Base-by-base conservation (phyloP, 2,329 filamentous ascomycete species). In the Acrocalymma vagum region DNA sequence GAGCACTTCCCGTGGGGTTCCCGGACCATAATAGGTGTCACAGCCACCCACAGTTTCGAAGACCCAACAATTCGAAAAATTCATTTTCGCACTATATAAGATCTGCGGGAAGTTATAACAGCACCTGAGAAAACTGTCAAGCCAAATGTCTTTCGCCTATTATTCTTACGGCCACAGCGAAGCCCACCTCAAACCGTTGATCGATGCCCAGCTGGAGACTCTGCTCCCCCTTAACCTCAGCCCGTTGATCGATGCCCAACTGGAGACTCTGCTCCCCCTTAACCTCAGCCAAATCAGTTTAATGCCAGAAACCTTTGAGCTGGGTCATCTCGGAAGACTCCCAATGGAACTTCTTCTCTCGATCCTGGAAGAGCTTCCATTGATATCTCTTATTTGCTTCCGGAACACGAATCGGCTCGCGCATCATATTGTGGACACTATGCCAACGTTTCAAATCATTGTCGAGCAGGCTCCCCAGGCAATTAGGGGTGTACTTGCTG, bases 391-490 rank as follows among this genome's bases (percentile, higher is more conserved):
- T 26, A 30, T 42, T 14, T 14, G 30, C 16, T 42, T 42, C 38
- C 31, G 31, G 11, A 42, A 42, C 31, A 42, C 30, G 17, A 35
- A 27, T 42, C 31, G 32, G 24, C 31, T 29, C 20, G 38, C 38
- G 17, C 31, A 42, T 26, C 22, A 35, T 42, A 24, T 36, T 8
- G 38, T 42, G 13, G 38, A 42, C 31, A 42, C 30, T 35, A 42
- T 35, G 16, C 38, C 31, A 36, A 24, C 29, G 30, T 42, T 42
- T 36, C 30, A 27, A 21, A 42, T 42, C 13, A 29, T 42, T 24
- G 38, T 35, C 38, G 27, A 42, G 38, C 27, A 26, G 23, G 38
- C 38, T 13, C 38, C 38, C 27, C 26, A 42, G 38, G 38, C 27
- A 16, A 36, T 42, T 30, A 6, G 31, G 31, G 38, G 38, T 24